phyloP scores from a whole-genome alignment of 2,329 filamentous ascomycete species.

The Penicillium sp. region DNA sequence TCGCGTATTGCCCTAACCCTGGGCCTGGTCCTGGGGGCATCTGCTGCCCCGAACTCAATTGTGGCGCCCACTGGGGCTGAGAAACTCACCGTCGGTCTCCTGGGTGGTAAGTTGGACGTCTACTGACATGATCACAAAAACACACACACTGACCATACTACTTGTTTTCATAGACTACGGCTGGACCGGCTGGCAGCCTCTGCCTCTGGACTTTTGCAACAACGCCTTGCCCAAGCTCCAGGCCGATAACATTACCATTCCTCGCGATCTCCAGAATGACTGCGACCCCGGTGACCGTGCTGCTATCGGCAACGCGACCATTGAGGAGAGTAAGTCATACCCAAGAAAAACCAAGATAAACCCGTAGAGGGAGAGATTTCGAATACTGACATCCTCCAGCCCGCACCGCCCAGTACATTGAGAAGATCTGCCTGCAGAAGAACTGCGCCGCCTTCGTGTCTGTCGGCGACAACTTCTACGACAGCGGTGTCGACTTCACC shows the following conservation, averaged over 20 bases:
- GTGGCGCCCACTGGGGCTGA: conserved; percentile 7
- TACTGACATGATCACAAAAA: neutral
- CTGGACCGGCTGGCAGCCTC: conserved; percentile 28
- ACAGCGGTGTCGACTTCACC: conserved; percentile 28
- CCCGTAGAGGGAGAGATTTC: too few species aligned
- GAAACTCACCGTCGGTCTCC: conserved; percentile 6
- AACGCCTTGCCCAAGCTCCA: conserved; percentile 13
- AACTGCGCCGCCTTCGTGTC: conserved; percentile 27
- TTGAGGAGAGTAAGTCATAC: conserved; percentile 17
- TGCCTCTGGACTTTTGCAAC: conserved; percentile 25
- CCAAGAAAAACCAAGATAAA: neutral
- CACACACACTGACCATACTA: neutral
- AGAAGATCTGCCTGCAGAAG: conserved; percentile 24
- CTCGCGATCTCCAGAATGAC: conserved; percentile 24
- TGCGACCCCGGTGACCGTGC: conserved; percentile 25
- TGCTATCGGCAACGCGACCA: conserved; percentile 23
- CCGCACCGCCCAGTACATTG: conserved; percentile 24
- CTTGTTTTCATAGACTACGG: conserved; percentile 16
- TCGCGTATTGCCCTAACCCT: conserved; percentile 2
- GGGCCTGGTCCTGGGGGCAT: conserved; percentile 1
- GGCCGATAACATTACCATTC: conserved; percentile 20
- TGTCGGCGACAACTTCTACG: conserved; percentile 31
- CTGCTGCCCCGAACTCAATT: conserved; percentile 10
- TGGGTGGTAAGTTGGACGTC: conserved; percentile 6
- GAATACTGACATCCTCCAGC: conserved; percentile 6